A percentile compares a stretch with the other conserved stretches of the same genome.
These are phyloP conservation scores for Laguncularia racemosa DNA, from an alignment of 345 rosid species.

Conservation along the genomic window DNA sequence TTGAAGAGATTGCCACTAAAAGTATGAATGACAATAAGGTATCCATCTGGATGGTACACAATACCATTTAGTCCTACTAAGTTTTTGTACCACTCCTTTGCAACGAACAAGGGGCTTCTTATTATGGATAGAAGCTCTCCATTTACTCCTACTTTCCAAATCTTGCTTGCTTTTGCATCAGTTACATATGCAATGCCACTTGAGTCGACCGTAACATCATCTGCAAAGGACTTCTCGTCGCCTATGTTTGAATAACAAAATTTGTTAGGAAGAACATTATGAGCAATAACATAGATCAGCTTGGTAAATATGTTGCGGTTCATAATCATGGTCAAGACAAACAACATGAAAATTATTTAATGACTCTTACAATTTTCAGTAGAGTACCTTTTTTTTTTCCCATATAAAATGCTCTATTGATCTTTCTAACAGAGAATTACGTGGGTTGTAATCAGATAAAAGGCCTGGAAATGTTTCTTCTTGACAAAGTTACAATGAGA, in stretches of 20 bases:
- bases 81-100: conserved; percentile 65
- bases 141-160: conserved; percentile 62
- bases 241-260: conserved; percentile 12
- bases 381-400: too few relatives aligned
- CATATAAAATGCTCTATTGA: too few relatives aligned
- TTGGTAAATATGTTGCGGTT: too few relatives aligned
- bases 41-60: conserved; percentile 77
- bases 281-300: too few relatives aligned
- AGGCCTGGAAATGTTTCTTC: too few relatives aligned
- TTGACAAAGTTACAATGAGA: too few relatives aligned
- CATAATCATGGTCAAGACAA: too few relatives aligned
- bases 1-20: conserved; percentile 53
- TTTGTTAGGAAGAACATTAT: background rate
- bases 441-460: too few relatives aligned
- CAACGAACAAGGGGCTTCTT: conserved; percentile 46
- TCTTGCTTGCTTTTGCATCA: conserved; percentile 49
- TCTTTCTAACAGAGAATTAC: too few relatives aligned
- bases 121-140: conserved; percentile 54
- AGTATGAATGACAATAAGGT: conserved; percentile 68
- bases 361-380: too few relatives aligned
- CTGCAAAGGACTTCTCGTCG: conserved; percentile 64
- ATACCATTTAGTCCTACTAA: conserved; percentile 70
- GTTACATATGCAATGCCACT: conserved; percentile 77
- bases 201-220: conserved; percentile 70
- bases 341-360: too few relatives aligned